Base-by-base conservation (phyloP, 805 yeast genomes). In the Lipomyces mesembrius region DNA sequence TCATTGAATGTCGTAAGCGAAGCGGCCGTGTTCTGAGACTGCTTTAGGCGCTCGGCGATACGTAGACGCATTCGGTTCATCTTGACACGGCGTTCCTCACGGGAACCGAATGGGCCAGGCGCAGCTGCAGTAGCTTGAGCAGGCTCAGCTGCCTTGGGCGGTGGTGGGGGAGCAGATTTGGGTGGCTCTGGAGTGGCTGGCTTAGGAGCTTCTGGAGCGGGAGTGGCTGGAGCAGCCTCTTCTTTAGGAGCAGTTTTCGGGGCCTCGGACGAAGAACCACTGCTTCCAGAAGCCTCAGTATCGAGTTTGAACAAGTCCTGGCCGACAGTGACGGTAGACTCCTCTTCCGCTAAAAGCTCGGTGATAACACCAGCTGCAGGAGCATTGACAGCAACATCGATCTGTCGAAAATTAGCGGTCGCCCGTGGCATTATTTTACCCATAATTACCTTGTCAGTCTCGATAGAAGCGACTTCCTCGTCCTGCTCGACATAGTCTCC, bases 31-130 rank as follows among this genome's bases (percentile, higher is more conserved):
- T 95, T 95, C 83, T 94, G 99, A 46, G 98, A 91, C 84, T 95
- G 98, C 91, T 94, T 94, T 78, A 94, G 89, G 83, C 99, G 91
- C 84, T 94, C 98, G 68, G 99, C 97, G 74, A 95, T 95, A 85
- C 99, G 91, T 82, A 91, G 82, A 83, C 99, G 90, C 98, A 94
- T 95, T 84, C 99, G 91, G 88, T 93, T 95, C 98, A 94, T 94
- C 85, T 94, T 94, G 72, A 95, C 96, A 79, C 92, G 87, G 78
- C 88, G 90, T 83, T 95, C 98, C 69, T 82, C 80, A 83, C 99
- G 90, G 66, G 95, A 84, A 77, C 91, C 91, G 46, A 84, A 79
- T 56, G 81, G 74, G 63, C 77, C 75, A 62, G 79, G 73, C 46
- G 81, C 68, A 22, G 79, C 72, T 46, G 77, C 57, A 3, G 75